Percentiles rank a stretch among this genome's conserved stretches.
Conservation (phyloP, 257 asterid genomes). For the Henckelia pumila region DNA sequence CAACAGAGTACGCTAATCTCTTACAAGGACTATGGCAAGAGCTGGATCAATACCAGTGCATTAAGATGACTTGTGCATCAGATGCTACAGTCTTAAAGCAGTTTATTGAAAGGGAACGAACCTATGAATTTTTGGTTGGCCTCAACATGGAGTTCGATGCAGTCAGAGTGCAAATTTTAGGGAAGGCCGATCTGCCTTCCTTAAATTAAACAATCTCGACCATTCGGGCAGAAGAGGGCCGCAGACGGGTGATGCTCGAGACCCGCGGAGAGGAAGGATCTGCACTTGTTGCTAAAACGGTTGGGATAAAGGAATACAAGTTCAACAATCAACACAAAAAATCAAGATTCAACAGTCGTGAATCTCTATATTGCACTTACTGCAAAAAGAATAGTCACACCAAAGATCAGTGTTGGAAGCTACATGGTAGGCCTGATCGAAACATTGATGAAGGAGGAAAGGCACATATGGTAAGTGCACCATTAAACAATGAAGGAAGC, state of each 20-base stretch:
- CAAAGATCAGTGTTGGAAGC: not conserved
- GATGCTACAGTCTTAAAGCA: not conserved
- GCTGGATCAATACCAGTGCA: not conserved
- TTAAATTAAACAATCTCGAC: not conserved
- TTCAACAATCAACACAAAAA: no score
- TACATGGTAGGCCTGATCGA: not conserved
- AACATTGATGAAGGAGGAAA: not conserved
- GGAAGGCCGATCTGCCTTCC: not conserved
- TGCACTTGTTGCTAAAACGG: not conserved
- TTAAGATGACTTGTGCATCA: not conserved
- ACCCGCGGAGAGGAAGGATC: not conserved
- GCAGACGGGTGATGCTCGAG: not conserved
- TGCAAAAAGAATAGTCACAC: not conserved
- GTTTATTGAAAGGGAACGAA: not conserved
- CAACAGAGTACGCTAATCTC: not conserved
- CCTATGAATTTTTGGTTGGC: not conserved
- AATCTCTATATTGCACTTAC: no score
- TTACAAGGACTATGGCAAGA: not conserved
- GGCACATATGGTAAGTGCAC: not conserved
- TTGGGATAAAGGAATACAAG: no score
- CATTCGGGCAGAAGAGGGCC: not conserved
- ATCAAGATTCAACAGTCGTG: no score
- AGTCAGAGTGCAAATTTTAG: not conserved
- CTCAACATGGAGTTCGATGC: not conserved
- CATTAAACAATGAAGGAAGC: not conserved